Base-by-base conservation (phyloP, 2,329 filamentous ascomycete genomes). In the Colletotrichum endophyticum region DNA sequence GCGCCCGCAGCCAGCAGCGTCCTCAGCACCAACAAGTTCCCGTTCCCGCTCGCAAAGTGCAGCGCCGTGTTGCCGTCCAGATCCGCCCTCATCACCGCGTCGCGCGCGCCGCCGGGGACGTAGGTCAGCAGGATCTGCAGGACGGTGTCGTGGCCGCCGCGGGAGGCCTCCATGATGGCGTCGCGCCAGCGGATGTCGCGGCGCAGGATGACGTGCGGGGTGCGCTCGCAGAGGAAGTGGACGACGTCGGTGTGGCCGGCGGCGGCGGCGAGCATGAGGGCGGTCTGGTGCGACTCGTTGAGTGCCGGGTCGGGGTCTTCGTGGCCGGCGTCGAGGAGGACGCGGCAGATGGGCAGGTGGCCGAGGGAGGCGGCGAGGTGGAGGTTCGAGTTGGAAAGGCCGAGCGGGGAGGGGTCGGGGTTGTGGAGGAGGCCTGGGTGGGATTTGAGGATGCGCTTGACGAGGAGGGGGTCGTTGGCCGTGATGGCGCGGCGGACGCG, bases 41-140 rank as follows among this genome's bases (percentile, higher is more conserved):
- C 95, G 80, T 95, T 95, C 62, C 94, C 94, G 81, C 93, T 95
- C 15, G 96, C 96, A 85, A 97, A 96, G 85, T 98, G 95, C 59
- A 98, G 87, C 1, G 95, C 94, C 4, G 95, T 98, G 82, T 98
- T 97, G n/a, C 95, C 95, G 74, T 94, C 91, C 2, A 89, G 81
- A 81, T 98, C 95, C 6, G 89, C 87, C 34, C 89, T 87, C 62
- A 88, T 87, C 8, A 94, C 89, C 5, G 91, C 89, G 1, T 86
- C 86, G 27, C 84, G 83, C 0, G 90, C 86, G 16, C 91, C 91
- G n/a, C 85, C 85, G 9, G 91, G 91, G 2, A 88, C 89, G 79
- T 90, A 92, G 0, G 92, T 93, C 68, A 94, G 84, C 34, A 94
- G 86, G 70, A 94, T 89, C 82, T 93, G 92, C n/a, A 94, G 83